Evolutionary conservation across 495 filamentous ascomycete species (phyloP), one percentile per base, ranked within the genome.

Genomic region (Neurospora sp.): DNA sequence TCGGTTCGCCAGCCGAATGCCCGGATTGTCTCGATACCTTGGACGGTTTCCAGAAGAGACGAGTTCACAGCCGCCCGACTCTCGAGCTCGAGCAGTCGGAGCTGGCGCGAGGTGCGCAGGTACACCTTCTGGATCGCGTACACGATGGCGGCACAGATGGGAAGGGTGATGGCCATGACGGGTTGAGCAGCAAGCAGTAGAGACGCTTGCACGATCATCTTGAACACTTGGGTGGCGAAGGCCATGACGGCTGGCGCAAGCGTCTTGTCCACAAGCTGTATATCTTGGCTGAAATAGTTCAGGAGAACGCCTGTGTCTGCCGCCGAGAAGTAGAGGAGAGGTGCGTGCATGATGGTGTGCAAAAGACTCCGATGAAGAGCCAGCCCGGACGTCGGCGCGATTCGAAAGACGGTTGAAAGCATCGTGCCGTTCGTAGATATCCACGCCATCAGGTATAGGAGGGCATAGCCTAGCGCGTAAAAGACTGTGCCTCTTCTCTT

Each of bases 11-110:
- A 86, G 69, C 83, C 82, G 72, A 87, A 85, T 3, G 86, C 81
- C 31, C 85, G 82, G 48, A 89, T 84, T 7, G 83, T 85, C 7
- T 79, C 76, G 14, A 86, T 73, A 0, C 87, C 81, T 69, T 76
- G 72, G 3, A 81, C 79, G 7, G 81, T 82, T 69, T 92, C 90
- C 27, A 87, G 81, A 70, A 91, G 90, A 59, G 87, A 85, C 0
- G 88, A 86, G 72, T 86, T 90, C 1, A 91, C 79, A 3, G 89
- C 88, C 5, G 89, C 84, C 77, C 89, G 88, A 16, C 87, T 83
- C 79, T 91, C 89, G 9, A 91, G 82, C 39, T 91, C 90, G 27
- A 92, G 80, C 59, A 89, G 82, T 41, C 90, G 88, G 6, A 92
- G 78, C 75, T 91, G 90, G 4, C 89, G 86, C 2, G 89, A 91